Percentiles rank a stretch among this genome's conserved stretches.
Evolutionary conservation across 2,329 filamentous ascomycete species (phyloP).

Genomic region (Teratosphaeria pseudoeucalypti): DNA sequence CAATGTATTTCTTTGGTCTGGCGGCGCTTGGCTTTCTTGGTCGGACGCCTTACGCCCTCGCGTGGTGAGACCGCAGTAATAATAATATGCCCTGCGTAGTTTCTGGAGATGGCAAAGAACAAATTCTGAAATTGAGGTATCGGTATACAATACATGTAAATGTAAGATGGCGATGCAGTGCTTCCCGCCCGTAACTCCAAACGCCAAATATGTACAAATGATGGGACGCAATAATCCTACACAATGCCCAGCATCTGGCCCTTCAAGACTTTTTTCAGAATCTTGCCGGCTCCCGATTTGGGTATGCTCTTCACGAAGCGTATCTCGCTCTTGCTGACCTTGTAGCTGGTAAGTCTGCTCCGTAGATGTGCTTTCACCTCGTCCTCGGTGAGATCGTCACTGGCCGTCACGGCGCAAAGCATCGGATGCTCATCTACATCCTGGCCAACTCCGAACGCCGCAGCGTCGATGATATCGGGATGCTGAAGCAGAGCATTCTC

Average conservation of each 20-base stretch:
- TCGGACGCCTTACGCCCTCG: no score
- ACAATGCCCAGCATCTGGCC: background rate
- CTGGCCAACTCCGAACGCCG: conserved; percentile 12
- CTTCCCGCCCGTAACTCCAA: background rate
- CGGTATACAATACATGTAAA: background rate
- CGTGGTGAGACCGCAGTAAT: no score
- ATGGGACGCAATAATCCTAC: background rate
- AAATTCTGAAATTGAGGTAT: background rate
- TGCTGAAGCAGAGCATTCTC: conserved; percentile 21
- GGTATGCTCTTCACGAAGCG: conserved; percentile 55
- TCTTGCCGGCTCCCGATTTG: conserved; percentile 63
- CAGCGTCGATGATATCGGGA: conserved; percentile 17
- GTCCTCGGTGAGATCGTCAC: conserved; percentile 7
- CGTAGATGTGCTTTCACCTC: conserved; percentile 22
- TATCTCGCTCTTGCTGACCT: conserved; percentile 13
- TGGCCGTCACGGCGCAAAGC: conserved; percentile 2
- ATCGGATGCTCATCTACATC: conserved; percentile 7
- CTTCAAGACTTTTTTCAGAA: conserved; percentile 49
- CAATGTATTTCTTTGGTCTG: no score
- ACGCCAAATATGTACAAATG: background rate
- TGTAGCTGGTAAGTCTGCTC: conserved; percentile 25
- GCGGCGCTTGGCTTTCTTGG: no score
- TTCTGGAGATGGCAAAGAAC: no score
- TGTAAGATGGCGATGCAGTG: background rate
- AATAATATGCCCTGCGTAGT: no score